These are phyloP conservation scores for Alternaria alternata DNA, from an alignment of 2,329 filamentous ascomycete genomes.

Conservation along the genomic window DNA sequence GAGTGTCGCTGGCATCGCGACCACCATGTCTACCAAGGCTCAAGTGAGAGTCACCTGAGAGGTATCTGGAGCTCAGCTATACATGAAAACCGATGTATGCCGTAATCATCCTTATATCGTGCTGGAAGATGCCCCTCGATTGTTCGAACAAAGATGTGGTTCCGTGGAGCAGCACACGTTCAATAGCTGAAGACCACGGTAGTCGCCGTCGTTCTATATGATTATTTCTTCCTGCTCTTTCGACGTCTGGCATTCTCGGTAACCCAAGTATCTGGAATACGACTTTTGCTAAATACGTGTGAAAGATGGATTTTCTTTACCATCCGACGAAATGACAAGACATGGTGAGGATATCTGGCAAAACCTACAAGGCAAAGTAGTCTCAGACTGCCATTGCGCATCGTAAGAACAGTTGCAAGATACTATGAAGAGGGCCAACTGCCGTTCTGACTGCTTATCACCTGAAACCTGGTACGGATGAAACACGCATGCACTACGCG, in stretches of 20 bases:
- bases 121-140: too few species aligned
- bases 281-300: not conserved
- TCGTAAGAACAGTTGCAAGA: too few species aligned
- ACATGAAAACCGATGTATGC: not conserved
- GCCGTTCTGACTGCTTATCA: too few species aligned
- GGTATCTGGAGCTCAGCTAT: not conserved
- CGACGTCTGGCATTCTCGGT: not conserved
- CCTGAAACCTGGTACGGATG: not conserved
- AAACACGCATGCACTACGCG: not conserved
- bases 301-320: not conserved
- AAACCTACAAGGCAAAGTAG: not conserved
- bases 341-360: not conserved
- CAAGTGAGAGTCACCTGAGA: not conserved
- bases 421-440: too few species aligned
- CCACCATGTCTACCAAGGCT: not conserved
- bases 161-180: not conserved
- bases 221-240: too few species aligned
- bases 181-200: not conserved
- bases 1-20: not conserved
- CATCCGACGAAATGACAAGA: not conserved
- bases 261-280: not conserved
- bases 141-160: not conserved
- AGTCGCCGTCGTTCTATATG: rapidly evolving
- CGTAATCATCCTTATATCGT: not conserved
- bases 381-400: not conserved